These are phyloP conservation scores for Aspergillus steynii DNA, from an alignment of 495 filamentous ascomycete species.

Conservation along the genomic window DNA sequence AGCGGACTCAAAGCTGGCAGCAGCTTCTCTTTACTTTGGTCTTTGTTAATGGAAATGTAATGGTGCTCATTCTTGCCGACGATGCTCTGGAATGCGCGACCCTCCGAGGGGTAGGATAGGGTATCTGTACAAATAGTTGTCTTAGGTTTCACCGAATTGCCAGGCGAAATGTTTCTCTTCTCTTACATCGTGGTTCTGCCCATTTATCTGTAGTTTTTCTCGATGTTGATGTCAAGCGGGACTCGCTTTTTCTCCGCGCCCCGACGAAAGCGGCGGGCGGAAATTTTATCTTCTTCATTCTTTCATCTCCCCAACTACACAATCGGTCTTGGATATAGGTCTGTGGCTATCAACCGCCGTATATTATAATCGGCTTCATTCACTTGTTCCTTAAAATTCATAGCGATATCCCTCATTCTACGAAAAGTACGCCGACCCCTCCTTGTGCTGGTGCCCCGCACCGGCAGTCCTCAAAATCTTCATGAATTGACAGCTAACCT, in stretches of 20 bases:
- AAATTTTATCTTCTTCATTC: slow-evolving; percentile 27
- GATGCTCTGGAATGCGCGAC: slow-evolving; percentile 23
- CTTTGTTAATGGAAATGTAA: slow-evolving; percentile 6
- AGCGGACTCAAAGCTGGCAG: neutral
- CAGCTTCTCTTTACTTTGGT: neutral
- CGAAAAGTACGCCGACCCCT: neutral
- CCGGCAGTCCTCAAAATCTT: neutral
- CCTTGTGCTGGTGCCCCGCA: neutral
- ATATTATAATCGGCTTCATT: neutral
- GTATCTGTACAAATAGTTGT: slow-evolving; percentile 48
- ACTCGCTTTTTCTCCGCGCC: slow-evolving; percentile 15
- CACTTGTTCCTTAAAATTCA: neutral
- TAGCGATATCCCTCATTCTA: neutral
- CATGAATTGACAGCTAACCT: slow-evolving; percentile 1
- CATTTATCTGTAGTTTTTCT: neutral
- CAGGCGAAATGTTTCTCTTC: slow-evolving; percentile 44
- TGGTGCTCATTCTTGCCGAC: slow-evolving; percentile 17
- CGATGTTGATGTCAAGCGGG: neutral
- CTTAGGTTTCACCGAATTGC: slow-evolving; percentile 30
- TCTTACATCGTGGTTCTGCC: slow-evolving; percentile 24
- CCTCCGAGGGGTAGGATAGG: slow-evolving; percentile 28
- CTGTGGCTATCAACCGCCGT: neutral
- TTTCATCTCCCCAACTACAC: slow-evolving; percentile 6
- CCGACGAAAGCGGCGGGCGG: slow-evolving; percentile 39
- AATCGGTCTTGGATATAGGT: neutral